Evolutionary conservation across 352 stramenopile genomes (phyloP).

Genomic region (Globisporangium apiculatum): DNA sequence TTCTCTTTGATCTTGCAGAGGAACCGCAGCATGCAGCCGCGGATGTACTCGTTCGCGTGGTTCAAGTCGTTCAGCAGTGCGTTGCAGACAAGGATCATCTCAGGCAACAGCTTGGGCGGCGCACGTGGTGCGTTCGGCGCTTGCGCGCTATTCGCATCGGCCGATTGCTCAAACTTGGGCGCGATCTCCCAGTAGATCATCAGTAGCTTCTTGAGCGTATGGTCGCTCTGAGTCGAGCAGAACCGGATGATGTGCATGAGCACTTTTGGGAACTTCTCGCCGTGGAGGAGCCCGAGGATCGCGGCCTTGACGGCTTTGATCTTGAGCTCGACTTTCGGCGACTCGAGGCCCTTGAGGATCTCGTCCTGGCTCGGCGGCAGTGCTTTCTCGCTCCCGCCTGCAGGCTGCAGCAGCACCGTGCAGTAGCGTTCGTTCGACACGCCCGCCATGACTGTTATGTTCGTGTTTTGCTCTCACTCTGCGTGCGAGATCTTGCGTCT

Average conservation of each 20-base stretch:
- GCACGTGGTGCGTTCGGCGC: constrained; percentile 18
- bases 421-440: constrained; percentile 86
- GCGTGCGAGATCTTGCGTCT: not conserved
- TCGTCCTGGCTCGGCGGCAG: constrained; percentile 88
- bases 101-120: constrained; percentile 93
- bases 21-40: constrained; percentile 98
- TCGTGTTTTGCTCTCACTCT: not conserved
- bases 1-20: constrained; percentile 99
- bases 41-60: constrained; percentile 99
- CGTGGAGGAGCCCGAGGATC: constrained; percentile 97
- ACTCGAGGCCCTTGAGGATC: constrained; percentile 97
- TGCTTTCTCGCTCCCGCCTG: constrained; percentile 44
- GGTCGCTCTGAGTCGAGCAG: constrained; percentile 98
- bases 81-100: constrained; percentile 99
- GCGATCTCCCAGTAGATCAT: constrained; percentile 99
- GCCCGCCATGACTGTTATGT: constrained; percentile 12
- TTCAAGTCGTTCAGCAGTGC: constrained; percentile 99
- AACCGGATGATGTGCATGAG: constrained; percentile 99
- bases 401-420: constrained; percentile 72
- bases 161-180: constrained; percentile 93
- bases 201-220: constrained; percentile 99
- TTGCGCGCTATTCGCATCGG: constrained; percentile 12
- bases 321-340: constrained; percentile 94
- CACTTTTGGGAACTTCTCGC: constrained; percentile 97
- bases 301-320: constrained; percentile 96